These are phyloP conservation scores for Cadophora sp. DNA, from an alignment of 2,329 filamentous ascomycete species.

Conservation along the genomic window DNA sequence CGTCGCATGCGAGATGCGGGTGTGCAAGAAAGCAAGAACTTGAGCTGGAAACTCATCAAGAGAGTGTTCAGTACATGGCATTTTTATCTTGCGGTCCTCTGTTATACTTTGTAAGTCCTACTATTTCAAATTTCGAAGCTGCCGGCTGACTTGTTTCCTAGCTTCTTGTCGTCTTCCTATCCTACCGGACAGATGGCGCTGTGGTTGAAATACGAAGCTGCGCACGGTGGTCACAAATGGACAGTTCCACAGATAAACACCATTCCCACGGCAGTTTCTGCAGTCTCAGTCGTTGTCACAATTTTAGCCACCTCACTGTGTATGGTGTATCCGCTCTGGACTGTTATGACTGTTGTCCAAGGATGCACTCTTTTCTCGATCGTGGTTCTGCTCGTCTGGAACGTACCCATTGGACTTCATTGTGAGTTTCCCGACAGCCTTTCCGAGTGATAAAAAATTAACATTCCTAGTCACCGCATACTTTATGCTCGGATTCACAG, in stretches of 20 bases:
- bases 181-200: slow-evolving; percentile 25
- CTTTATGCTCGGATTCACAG: slow-evolving; percentile 40
- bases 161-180: slow-evolving; percentile 31
- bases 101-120: slow-evolving; percentile 38
- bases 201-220: slow-evolving; percentile 17
- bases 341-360: slow-evolving; percentile 40
- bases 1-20: slow-evolving; percentile 35
- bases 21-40: slow-evolving; percentile 28
- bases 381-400: slow-evolving; percentile 42
- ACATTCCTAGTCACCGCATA: slow-evolving; percentile 28
- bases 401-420: slow-evolving; percentile 39
- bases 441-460: not conserved
- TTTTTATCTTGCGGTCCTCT: slow-evolving; percentile 40
- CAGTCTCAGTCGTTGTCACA: slow-evolving; percentile 38
- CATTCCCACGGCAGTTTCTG: slow-evolving; percentile 26
- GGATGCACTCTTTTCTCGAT: slow-evolving; percentile 38
- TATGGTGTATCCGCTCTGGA: slow-evolving; percentile 47
- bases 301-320: slow-evolving; percentile 44
- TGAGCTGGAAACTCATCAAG: slow-evolving; percentile 36
- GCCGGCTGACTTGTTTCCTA: slow-evolving; percentile 5
- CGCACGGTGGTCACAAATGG: slow-evolving; percentile 32
- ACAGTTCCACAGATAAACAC: slow-evolving; percentile 45
- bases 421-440: slow-evolving; percentile 25
- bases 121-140: not conserved
- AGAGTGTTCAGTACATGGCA: slow-evolving; percentile 44